A percentile compares a stretch with the other conserved stretches of the same genome.
Conservation (phyloP, 768 basidiomycete genomes). For the Leccinum obscurum region DNA sequence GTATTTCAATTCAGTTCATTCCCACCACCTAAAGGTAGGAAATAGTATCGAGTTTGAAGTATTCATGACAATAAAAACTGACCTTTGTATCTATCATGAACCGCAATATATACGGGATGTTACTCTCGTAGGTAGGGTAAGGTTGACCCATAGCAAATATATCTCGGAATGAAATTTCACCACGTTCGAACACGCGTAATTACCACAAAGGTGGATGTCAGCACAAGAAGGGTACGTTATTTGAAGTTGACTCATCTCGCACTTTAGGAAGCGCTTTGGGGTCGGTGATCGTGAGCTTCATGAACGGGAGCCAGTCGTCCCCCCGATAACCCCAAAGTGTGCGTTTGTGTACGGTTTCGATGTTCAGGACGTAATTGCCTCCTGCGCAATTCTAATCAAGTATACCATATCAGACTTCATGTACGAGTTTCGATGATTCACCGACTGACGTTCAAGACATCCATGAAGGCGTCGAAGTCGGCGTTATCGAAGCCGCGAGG, state of each 20-base stretch:
- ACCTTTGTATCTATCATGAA: conserved; percentile 99
- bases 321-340: conserved; percentile 90
- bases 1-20: conserved; percentile 99
- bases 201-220: conserved; percentile 20
- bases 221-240: conserved; percentile 5
- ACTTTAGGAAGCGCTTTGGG: conserved; percentile 82
- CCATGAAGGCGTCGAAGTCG: conserved; percentile 65
- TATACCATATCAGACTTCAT: conserved; percentile 2
- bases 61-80: background rate
- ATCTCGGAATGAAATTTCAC: conserved; percentile 65
- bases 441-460: conserved; percentile 70
- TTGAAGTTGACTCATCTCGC: conserved; percentile 69
- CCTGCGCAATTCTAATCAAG: conserved; percentile 26
- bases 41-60: background rate
- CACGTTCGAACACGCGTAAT: conserved; percentile 70
- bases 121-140: conserved; percentile 86
- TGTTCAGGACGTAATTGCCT: conserved; percentile 43
- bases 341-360: conserved; percentile 64
- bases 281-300: conserved; percentile 78
- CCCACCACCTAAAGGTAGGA: conserved; percentile 70
- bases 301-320: conserved; percentile 74
- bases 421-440: background rate
- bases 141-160: conserved; percentile 49
- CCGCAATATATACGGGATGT: conserved; percentile 85
- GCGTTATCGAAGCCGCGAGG: conserved; percentile 78